Percentiles rank a stretch among this genome's conserved stretches.
These are phyloP conservation scores for Amaranthus tricolor DNA, from an alignment of 179 eudicot genomes.

Conservation along the genomic window DNA sequence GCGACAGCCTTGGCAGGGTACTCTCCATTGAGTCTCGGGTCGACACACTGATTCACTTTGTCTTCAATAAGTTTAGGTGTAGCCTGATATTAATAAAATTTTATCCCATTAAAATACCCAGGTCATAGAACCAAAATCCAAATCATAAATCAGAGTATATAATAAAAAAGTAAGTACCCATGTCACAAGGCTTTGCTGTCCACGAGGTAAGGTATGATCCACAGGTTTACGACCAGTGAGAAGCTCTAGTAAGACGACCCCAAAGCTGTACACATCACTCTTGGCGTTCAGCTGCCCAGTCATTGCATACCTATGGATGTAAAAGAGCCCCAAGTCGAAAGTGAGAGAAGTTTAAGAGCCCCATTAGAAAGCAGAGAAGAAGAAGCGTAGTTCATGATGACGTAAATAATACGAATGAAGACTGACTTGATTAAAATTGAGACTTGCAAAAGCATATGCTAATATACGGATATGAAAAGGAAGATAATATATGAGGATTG, in stretches of 20 bases:
- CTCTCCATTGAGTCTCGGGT: slow-evolving; percentile 32
- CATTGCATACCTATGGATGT: slow-evolving; percentile 33
- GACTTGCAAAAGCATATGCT: too few relatives aligned
- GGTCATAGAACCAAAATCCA: background rate
- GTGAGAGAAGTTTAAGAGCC: background rate
- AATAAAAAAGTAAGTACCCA: slow-evolving; percentile 24
- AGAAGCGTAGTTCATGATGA: too few relatives aligned
- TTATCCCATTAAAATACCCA: background rate
- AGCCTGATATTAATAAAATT: slow-evolving; percentile 22
- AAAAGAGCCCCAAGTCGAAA: background rate
- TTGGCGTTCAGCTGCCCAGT: slow-evolving; percentile 40
- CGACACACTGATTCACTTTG: slow-evolving; percentile 41
- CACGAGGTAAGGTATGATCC: slow-evolving; percentile 41
- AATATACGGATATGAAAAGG: too few relatives aligned
- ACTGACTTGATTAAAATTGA: too few relatives aligned
- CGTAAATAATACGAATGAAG: too few relatives aligned
- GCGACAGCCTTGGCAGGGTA: slow-evolving; percentile 42
- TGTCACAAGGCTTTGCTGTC: slow-evolving; percentile 40
- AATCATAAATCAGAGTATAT: background rate
- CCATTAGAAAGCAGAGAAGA: too few relatives aligned
- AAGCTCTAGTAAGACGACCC: slow-evolving; percentile 40
- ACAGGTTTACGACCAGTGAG: slow-evolving; percentile 42
- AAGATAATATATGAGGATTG: too few relatives aligned
- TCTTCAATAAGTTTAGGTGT: slow-evolving; percentile 39
- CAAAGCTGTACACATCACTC: slow-evolving; percentile 41